Conservation (phyloP, 1,284 basidiomycete genomes). For the Schizopora paradoxa region DNA sequence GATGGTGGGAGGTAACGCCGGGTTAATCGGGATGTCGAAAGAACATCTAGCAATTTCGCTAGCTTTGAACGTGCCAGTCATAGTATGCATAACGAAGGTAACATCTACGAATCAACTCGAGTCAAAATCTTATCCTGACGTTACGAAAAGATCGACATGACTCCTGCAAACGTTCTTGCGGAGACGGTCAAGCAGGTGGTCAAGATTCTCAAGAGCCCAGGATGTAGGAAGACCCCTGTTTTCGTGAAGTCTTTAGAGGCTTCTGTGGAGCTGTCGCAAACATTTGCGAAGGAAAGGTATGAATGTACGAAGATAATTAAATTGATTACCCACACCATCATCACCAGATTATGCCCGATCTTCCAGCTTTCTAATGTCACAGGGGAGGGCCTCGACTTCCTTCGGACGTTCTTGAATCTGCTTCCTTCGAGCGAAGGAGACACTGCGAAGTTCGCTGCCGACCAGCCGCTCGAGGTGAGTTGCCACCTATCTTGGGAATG, state of each 20-base stretch:
- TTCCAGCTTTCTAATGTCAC: conserved; percentile 96
- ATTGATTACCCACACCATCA: too few relatives aligned
- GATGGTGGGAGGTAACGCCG: conserved; percentile 95
- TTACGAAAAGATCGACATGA: conserved; percentile 88
- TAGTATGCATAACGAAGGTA: conserved; percentile 93
- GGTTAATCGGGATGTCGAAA: conserved; percentile 96
- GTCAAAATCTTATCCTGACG: conserved; percentile 5
- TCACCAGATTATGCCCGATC: conserved; percentile 87
- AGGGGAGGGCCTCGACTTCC: conserved; percentile 79
- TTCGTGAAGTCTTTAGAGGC: conserved; percentile 72
- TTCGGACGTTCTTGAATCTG: conserved; percentile 83
- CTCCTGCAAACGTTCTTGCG: conserved; percentile 83
- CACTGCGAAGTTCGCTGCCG: conserved; percentile 72
- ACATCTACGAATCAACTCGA: conserved; percentile 10
- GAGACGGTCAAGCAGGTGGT: conserved; percentile 90
- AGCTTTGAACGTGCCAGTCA: conserved; percentile 89
- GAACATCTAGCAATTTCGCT: conserved; percentile 94
- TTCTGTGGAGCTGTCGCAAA: conserved; percentile 71
- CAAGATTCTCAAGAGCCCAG: conserved; percentile 91
- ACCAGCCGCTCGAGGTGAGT: conserved; percentile 81
- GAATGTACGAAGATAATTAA: too few relatives aligned
- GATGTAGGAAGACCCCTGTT: conserved; percentile 80
- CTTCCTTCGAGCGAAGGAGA: conserved; percentile 81
- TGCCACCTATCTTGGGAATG: neutral
- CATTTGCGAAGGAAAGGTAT: conserved; percentile 66